Evolutionary conservation across 1,139 yeast genomes (phyloP), one percentile per base, ranked within the genome.

Genomic region (Debaryomycetaceae sp.): DNA sequence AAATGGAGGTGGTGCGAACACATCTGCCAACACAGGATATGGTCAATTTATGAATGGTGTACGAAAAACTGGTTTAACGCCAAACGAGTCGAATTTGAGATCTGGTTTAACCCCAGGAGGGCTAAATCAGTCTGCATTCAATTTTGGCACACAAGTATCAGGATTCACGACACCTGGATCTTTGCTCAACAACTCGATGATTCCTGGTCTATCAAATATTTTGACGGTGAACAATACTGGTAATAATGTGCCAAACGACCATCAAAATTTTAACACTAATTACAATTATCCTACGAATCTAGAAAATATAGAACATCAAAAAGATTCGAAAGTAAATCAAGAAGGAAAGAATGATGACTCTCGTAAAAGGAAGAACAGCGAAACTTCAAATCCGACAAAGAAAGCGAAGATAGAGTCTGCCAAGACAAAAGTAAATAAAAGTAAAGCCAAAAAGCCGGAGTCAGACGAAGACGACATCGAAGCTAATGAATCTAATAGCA

Each of bases 21-120:
- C 39, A 41, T 34, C 37, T 19, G 26, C 37, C 5, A 30, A 44
- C 36, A 41, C 41, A 42, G 44, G 46, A 17, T 60, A 51, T 40
- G 55, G 52, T 37, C 72, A 61, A 48, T 61, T 63, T 46, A 54
- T 62, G 29, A 60, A 63, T 42, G 58, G 56, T 38, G 49, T 64
- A 41, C 59, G 75, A 28, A 74, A 81, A 48, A 68, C 83, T 0
- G 89, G 87, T 0, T 62, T 83, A 33, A 81, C 88, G 0, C 88
- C 91, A 5, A 83, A 80, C 56, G 89, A 83, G 53, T 78, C 85
- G 5, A 72, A 78, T 39, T 47, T 83, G 35, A 68, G 92, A 45
- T 70, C 86, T 0, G 91, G 91, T 0, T 58, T 83, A 30, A 81
- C 89, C 0, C 75, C 75, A 3, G 73, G 74, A 0, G 65, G 65